A percentile compares a stretch with the other conserved stretches of the same genome.
phyloP scores from a whole-genome alignment of 176 grass and related monocot genomes.

The Carex myosuroides region DNA sequence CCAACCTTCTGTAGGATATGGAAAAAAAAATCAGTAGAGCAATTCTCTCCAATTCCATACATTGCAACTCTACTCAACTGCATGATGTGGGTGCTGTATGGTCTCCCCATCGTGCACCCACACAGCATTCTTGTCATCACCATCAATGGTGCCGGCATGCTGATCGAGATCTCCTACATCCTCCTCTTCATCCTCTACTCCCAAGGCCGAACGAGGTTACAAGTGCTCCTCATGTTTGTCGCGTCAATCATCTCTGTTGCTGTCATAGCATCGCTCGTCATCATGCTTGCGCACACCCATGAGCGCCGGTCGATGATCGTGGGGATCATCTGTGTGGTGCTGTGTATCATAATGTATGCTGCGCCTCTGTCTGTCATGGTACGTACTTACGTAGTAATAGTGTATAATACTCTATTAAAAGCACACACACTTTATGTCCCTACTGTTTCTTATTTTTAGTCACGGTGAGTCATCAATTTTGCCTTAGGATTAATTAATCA shows the following conservation, averaged over 20 bases:
- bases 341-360: constrained; percentile 90
- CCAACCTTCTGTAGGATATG: constrained; percentile 83
- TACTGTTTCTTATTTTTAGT: not conserved
- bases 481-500: not conserved
- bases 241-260: constrained; percentile 51
- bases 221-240: constrained; percentile 47
- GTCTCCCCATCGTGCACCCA: constrained; percentile 74
- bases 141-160: constrained; percentile 82
- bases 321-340: constrained; percentile 79
- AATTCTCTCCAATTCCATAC: constrained; percentile 89
- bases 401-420: not conserved
- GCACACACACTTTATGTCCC: not conserved
- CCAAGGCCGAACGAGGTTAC: constrained; percentile 25
- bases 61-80: constrained; percentile 90
- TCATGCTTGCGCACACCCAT: constrained; percentile 47
- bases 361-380: constrained; percentile 97
- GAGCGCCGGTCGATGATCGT: constrained; percentile 74
- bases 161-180: constrained; percentile 76
- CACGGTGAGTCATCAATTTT: not conserved
- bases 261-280: constrained; percentile 45
- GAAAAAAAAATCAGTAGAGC: constrained; percentile 79
- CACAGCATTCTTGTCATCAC: constrained; percentile 92
- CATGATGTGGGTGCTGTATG: constrained; percentile 99
- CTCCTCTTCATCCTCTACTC: constrained; percentile 76
- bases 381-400: not conserved